Percentiles rank a stretch among this genome's conserved stretches.
Conservation (phyloP, 176 grass and related monocot genomes). For the Chrysopogon serrulatus region DNA sequence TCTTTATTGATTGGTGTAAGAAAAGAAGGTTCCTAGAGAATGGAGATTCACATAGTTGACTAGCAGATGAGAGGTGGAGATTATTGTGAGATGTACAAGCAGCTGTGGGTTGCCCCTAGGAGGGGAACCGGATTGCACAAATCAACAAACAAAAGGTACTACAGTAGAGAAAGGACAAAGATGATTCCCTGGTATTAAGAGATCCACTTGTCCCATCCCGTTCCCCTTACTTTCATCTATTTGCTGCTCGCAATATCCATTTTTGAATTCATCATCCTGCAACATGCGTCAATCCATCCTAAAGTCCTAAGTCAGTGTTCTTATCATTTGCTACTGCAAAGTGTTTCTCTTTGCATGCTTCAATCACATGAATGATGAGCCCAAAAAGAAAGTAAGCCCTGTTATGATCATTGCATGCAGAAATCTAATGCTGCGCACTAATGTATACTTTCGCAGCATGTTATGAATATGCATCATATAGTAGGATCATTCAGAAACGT, state of each 20-base stretch:
- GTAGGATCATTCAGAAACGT: constrained; percentile 25
- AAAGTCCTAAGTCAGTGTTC: constrained; percentile 27
- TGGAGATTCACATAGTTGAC: constrained; percentile 34
- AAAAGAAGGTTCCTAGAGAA: constrained; percentile 24
- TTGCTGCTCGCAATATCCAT: constrained; percentile 23
- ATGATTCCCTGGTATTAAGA: constrained; percentile 51
- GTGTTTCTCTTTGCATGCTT: constrained; percentile 32
- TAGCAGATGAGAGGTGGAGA: constrained; percentile 16
- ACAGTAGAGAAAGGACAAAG: constrained; percentile 48
- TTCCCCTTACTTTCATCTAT: constrained; percentile 30
- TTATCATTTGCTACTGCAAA: constrained; percentile 45
- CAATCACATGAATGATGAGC: constrained; percentile 48
- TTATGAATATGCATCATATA: constrained; percentile 2
- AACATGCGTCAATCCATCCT: constrained; percentile 37
- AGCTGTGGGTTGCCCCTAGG: constrained; percentile 29
- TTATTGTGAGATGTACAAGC: constrained; percentile 29
- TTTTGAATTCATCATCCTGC: constrained; percentile 30
- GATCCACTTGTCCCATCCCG: constrained; percentile 36
- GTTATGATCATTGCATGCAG: constrained; percentile 40
- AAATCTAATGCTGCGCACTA: constrained; percentile 32
- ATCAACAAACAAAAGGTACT: constrained; percentile 42
- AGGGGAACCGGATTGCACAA: constrained; percentile 41
- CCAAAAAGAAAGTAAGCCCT: constrained; percentile 37
- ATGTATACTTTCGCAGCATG: constrained; percentile 40
- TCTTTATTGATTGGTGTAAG: constrained; percentile 18